Evolutionary conservation across 73 alveolate species (phyloP), one percentile per base, ranked within the genome.

Genomic region (Diophrys appendiculata): DNA sequence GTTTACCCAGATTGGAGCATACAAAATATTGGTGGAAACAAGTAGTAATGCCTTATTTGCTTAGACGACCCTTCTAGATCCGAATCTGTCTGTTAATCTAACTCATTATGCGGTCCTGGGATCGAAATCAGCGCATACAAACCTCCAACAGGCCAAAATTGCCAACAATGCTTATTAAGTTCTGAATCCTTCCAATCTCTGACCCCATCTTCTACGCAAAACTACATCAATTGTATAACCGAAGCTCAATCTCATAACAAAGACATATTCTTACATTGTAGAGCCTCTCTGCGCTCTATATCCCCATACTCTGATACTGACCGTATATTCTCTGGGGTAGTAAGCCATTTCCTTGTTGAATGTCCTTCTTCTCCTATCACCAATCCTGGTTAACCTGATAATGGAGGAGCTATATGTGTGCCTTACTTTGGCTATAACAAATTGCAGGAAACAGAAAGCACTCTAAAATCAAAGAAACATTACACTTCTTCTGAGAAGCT

Each of bases 361-460:
- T 73, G 81, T 8, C 81, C 81, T 8, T 34, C 72, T 1, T 0
- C 55, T 22, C 81, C 81, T 14, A 11, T 73, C 2, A 73, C 23
- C 26, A 73, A 69, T 29, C 56, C 69, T 33, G 81, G 81, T 52
- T 69, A 52, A 52, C 28, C 52, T 1, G 72, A 29, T 24, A 73
- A 73, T 52, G 28, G 53, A 2, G 81, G 81, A 53, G 81, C 72
- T 23, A 72, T 73, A 55, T 73, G 81, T 33, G 53, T 73, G 81
- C 81, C 81, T 0, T 73, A 34, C 26, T 73, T 52, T 43, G 81
- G 69, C 13, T n/a, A 23, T 11, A 34, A 26, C 14, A 72, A 27
- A 2, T n/a, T 22, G 2, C 43, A 25, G 14, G 23, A 28, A 1
- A 22, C 3, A 8, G 60, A 34, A 14, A 33, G 26, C 1, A 33